phyloP scores from a whole-genome alignment of 1,139 yeast species.

The Sugiyamaella novakii region DNA sequence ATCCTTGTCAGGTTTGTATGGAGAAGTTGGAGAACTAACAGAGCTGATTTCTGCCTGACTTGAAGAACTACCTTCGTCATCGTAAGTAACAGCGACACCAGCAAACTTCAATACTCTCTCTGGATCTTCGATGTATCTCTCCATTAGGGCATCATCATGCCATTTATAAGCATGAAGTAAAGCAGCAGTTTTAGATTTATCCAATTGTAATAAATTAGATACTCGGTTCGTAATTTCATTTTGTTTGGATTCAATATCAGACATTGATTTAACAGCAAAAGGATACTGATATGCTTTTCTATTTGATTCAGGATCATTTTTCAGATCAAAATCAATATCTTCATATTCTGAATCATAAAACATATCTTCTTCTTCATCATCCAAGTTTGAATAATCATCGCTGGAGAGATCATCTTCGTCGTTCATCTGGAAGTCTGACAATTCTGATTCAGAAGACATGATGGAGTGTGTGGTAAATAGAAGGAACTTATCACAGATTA shows the following conservation, averaged over 20 bases:
- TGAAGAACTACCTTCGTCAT: conserved; percentile 18
- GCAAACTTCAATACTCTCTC: conserved; percentile 49
- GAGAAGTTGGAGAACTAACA: conserved; percentile 4
- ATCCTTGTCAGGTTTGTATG: conserved; percentile 8
- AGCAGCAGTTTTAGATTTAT: conserved; percentile 50
- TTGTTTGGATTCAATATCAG: conserved; percentile 37
- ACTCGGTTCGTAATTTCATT: conserved; percentile 37
- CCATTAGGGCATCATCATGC: conserved; percentile 74
- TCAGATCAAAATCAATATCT: conserved; percentile 15
- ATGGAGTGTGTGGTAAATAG: neutral
- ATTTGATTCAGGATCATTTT: conserved; percentile 17
- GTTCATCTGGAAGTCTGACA: conserved; percentile 19
- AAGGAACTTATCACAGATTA: neutral
- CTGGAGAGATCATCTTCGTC: conserved; percentile 19
- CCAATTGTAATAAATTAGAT: conserved; percentile 42
- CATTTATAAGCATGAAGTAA: conserved; percentile 66
- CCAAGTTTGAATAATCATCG: conserved; percentile 10
- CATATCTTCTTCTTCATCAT: conserved; percentile 22
- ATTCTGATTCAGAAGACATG: conserved; percentile 17
- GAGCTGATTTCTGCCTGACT: conserved; percentile 4
- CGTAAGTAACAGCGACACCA: conserved; percentile 47
- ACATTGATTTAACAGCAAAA: conserved; percentile 37
- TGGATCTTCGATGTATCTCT: conserved; percentile 62
- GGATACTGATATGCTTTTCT: conserved; percentile 34
- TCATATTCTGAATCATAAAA: conserved; percentile 16